A percentile compares a stretch with the other conserved stretches of the same genome.
Evolutionary conservation across 345 rosid species (phyloP).

Genomic region (Eutrema heterophyllum): DNA sequence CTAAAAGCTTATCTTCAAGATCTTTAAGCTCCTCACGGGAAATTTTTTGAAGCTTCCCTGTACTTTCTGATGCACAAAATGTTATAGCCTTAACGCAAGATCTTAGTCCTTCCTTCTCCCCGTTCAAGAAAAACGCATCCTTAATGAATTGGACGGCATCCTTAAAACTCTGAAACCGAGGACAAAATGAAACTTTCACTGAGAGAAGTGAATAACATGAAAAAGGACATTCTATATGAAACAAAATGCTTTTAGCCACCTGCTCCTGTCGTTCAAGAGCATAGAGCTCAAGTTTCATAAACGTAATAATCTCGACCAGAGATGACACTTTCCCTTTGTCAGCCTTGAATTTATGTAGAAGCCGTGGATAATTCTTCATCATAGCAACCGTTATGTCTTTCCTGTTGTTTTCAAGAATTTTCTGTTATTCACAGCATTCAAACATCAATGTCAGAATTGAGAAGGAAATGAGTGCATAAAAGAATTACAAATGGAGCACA

Average conservation of each 20-base stretch:
- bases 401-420: conserved; percentile 68
- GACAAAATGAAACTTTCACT: conserved; percentile 10
- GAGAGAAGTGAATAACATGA: conserved; percentile 13
- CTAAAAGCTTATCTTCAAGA: conserved; percentile 87
- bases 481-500: background rate
- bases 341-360: conserved; percentile 82
- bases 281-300: conserved; percentile 90
- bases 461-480: background rate
- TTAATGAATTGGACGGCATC: conserved; percentile 70
- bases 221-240: background rate
- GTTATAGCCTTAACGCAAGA: conserved; percentile 87
- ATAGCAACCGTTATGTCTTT: conserved; percentile 74
- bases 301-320: conserved; percentile 66
- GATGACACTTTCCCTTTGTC: conserved; percentile 86
- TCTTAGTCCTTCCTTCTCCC: conserved; percentile 88
- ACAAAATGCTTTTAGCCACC: conserved; percentile 39
- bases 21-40: conserved; percentile 71
- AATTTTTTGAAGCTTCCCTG: conserved; percentile 93
- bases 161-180: conserved; percentile 67
- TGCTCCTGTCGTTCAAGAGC: conserved; percentile 96
- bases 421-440: conserved; percentile 42
- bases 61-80: conserved; percentile 75
- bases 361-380: conserved; percentile 87
- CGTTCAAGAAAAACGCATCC: conserved; percentile 91
- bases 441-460: conserved; percentile 25